Evolutionary conservation across 2,329 filamentous ascomycete species (phyloP), one percentile per base, ranked within the genome.

Genomic region (Penicillium sp.): DNA sequence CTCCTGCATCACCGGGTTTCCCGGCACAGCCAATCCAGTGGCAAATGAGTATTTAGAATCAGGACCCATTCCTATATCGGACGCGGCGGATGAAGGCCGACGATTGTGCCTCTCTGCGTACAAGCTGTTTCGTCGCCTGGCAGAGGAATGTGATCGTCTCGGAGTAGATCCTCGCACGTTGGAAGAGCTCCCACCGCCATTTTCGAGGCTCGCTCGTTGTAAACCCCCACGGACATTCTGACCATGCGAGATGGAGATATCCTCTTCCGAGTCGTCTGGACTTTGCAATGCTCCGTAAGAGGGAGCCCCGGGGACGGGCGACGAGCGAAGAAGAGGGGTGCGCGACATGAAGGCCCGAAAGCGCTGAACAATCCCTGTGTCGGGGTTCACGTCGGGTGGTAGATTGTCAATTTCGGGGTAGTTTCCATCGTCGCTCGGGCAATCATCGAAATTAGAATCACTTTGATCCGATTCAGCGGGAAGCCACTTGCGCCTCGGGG

Each of bases 201-300:
- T 54, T 38, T 60, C 61, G 21, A 56, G 45, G 54, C 55, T 61
- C 10, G 39, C 47, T 12, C 50, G 49, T 23, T 44, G 55, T 16
- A 52, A 49, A 10, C 16, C 29, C 18, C 46, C 38, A 4, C 32
- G 49, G 21, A 44, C 13, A 15, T 53, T 46, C 13, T 49, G 55
- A 8, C 18, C 18, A 4, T 35, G 32, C n/a, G 37, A 7, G 5
- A 52, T 37, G 53, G 41, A n/a, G 1, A 66, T 68, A 39, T 70
- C 69, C 31, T 72, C 69, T 40, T 64, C 67, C 29, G 47, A 48
- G 12, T 55, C 53, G 18, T 60, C 53, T 32, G 72, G 69, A 6
- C 70, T 75, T 37, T 81, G 82, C 23, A 83, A 77, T 5, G 82
- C 82, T 52, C 84, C 83, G 68, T 86, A 86, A 16, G 83, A 85